A percentile compares a stretch with the other conserved stretches of the same genome.
phyloP scores from a whole-genome alignment of 2,329 filamentous ascomycete genomes.

The Colletotrichum orchidophilum region DNA sequence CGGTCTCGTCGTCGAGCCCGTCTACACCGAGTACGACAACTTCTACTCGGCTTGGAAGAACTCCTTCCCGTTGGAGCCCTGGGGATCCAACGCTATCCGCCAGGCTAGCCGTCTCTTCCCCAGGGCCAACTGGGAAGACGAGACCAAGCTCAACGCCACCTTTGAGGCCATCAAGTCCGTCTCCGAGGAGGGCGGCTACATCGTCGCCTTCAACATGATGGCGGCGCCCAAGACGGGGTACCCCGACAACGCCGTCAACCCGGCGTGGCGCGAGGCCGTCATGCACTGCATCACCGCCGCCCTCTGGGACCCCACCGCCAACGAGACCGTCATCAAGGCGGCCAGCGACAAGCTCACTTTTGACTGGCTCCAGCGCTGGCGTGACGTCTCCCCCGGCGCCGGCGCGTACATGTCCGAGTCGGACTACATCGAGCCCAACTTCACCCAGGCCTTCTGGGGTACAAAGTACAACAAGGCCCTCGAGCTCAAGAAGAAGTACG shows the following conservation, averaged over 20 bases:
- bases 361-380: slow-evolving; percentile 47
- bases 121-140: slow-evolving; percentile 42
- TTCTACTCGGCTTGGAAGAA: slow-evolving; percentile 41
- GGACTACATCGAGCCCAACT: slow-evolving; percentile 37
- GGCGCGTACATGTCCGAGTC: slow-evolving; percentile 38
- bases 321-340: slow-evolving; percentile 42
- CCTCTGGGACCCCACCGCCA: slow-evolving; percentile 42
- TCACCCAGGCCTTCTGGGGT: slow-evolving; percentile 36
- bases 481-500: slow-evolving; percentile 34
- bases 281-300: slow-evolving; percentile 45
- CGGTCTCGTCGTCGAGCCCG: slow-evolving; percentile 41
- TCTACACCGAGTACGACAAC: slow-evolving; percentile 38
- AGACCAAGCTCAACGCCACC: slow-evolving; percentile 40
- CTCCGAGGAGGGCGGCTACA: slow-evolving; percentile 38
- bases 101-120: slow-evolving; percentile 46
- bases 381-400: slow-evolving; percentile 36
- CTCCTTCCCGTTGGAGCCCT: slow-evolving; percentile 39
- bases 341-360: slow-evolving; percentile 42
- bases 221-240: slow-evolving; percentile 28
- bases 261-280: slow-evolving; percentile 57
- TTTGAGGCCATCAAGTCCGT: slow-evolving; percentile 39
- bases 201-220: slow-evolving; percentile 44
- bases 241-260: slow-evolving; percentile 54
- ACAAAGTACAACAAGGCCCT: slow-evolving; percentile 31
- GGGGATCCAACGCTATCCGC: slow-evolving; percentile 38